phyloP scores from a whole-genome alignment of 805 yeast genomes.

The Kazachstania martiniae region DNA sequence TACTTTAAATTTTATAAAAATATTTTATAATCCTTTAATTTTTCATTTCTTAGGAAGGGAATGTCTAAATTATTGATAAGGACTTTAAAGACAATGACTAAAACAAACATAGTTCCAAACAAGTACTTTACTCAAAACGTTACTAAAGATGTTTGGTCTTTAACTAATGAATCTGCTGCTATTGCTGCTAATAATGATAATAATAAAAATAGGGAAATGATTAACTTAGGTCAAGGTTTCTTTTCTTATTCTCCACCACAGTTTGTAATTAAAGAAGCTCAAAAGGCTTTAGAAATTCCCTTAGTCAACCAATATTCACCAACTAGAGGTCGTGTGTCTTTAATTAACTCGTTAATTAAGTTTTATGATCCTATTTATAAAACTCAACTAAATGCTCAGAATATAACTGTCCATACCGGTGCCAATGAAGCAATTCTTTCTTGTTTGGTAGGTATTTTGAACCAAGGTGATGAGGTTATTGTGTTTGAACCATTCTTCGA shows the following conservation, averaged over 20 bases:
- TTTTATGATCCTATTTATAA: constrained; percentile 59
- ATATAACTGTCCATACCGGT: constrained; percentile 79
- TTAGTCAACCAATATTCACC: constrained; percentile 87
- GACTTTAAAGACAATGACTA: constrained; percentile 6
- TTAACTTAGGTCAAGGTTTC: constrained; percentile 93
- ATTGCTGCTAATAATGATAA: constrained; percentile 43
- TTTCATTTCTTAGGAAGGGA: not conserved
- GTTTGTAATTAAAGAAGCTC: constrained; percentile 81
- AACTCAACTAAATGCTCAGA: constrained; percentile 34
- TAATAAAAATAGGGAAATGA: constrained; percentile 63
- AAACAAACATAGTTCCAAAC: constrained; percentile 19
- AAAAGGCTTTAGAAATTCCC: constrained; percentile 60
- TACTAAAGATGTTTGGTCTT: constrained; percentile 87
- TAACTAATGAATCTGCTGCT: constrained; percentile 92
- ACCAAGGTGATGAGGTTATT: constrained; percentile 87
- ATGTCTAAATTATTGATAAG: constrained; percentile 7
- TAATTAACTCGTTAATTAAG: constrained; percentile 57
- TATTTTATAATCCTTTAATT: not conserved
- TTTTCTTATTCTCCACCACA: constrained; percentile 93
- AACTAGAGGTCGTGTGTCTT: constrained; percentile 73
- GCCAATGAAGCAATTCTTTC: constrained; percentile 94
- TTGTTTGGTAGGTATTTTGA: constrained; percentile 71
- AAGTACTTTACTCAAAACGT: constrained; percentile 49
- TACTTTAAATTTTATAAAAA: too few relatives aligned
- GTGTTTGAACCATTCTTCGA: constrained; percentile 97